Percentiles rank a stretch among this genome's conserved stretches.
These are phyloP conservation scores for Sarocladium brachiariae DNA, from an alignment of 2,329 filamentous ascomycete genomes.

Conservation along the genomic window DNA sequence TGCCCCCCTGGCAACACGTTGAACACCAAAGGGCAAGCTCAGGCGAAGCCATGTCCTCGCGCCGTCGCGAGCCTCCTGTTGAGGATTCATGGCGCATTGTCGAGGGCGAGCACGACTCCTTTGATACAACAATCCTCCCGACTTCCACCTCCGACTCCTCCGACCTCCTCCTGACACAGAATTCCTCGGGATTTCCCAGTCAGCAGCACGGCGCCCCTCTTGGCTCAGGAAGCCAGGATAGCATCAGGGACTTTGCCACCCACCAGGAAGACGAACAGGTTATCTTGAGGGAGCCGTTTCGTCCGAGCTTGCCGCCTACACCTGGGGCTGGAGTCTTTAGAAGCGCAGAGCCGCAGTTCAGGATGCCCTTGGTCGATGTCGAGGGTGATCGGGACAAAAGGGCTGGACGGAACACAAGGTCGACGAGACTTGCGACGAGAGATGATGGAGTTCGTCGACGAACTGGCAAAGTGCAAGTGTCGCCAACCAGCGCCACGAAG, in stretches of 20 bases:
- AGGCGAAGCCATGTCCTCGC: constrained; percentile 3
- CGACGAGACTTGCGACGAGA: not conserved
- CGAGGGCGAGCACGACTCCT: constrained; percentile 54
- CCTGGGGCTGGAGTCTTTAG: not conserved
- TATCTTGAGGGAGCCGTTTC: constrained; percentile 48
- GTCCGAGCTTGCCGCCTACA: constrained; percentile 39
- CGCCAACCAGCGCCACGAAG: not conserved
- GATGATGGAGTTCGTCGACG: not conserved
- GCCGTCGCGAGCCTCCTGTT: constrained; percentile 6
- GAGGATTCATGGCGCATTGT: constrained; percentile 51
- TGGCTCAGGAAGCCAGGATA: constrained; percentile 42
- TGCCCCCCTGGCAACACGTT: too few relatives aligned
- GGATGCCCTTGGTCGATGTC: constrained; percentile 43
- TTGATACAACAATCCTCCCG: constrained; percentile 48
- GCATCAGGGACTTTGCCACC: constrained; percentile 45
- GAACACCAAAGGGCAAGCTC: not conserved
- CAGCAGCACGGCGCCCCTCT: constrained; percentile 37
- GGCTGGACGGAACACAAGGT: not conserved
- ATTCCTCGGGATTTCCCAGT: constrained; percentile 33
- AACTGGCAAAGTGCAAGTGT: not conserved
- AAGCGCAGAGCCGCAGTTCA: constrained; percentile 41
- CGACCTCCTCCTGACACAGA: not conserved
- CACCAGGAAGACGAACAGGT: constrained; percentile 49
- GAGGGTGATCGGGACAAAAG: constrained; percentile 25
- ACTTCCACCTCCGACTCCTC: constrained; percentile 30